Conservation (phyloP, 2,329 filamentous ascomycete species). For the Aspergillus spinulosporus region DNA sequence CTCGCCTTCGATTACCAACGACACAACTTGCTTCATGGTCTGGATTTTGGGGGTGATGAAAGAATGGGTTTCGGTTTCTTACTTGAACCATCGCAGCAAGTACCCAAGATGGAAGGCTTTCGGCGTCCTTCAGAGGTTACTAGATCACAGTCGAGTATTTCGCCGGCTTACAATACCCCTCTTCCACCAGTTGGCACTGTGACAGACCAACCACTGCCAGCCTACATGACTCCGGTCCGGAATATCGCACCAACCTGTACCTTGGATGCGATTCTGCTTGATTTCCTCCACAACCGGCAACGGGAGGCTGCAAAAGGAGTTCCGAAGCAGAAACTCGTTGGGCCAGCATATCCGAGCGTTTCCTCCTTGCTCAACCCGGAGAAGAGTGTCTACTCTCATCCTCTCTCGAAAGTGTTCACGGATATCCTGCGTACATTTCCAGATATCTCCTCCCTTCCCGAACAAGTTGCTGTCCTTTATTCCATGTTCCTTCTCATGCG, state of each 20-base stretch:
- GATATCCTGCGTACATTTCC: conserved; percentile 85
- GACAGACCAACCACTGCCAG: conserved; percentile 30
- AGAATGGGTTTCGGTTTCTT: conserved; percentile 73
- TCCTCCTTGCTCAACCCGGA: conserved; percentile 74
- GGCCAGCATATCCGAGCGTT: conserved; percentile 77
- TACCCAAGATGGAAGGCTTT: conserved; percentile 54
- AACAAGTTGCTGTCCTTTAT: conserved; percentile 79
- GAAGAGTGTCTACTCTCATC: conserved; percentile 64
- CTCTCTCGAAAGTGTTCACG: conserved; percentile 79
- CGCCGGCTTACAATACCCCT: conserved; percentile 22
- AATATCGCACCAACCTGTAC: conserved; percentile 72
- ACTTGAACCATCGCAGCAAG: conserved; percentile 60
- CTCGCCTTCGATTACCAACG: conserved; percentile 45
- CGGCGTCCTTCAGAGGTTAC: conserved; percentile 30
- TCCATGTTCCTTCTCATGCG: conserved; percentile 84
- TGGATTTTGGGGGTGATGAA: conserved; percentile 62
- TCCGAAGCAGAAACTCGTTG: conserved; percentile 65
- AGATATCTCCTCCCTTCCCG: conserved; percentile 71
- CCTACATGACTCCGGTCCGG: conserved; percentile 50
- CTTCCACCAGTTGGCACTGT: conserved; percentile 26
- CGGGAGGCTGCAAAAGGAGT: conserved; percentile 67
- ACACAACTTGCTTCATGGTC: conserved; percentile 51
- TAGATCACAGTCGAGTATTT: conserved; percentile 23
- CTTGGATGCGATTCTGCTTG: conserved; percentile 74
- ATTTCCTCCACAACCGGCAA: conserved; percentile 71